phyloP scores from a whole-genome alignment of 768 basidiomycete species.

The Rickenella mellea region DNA sequence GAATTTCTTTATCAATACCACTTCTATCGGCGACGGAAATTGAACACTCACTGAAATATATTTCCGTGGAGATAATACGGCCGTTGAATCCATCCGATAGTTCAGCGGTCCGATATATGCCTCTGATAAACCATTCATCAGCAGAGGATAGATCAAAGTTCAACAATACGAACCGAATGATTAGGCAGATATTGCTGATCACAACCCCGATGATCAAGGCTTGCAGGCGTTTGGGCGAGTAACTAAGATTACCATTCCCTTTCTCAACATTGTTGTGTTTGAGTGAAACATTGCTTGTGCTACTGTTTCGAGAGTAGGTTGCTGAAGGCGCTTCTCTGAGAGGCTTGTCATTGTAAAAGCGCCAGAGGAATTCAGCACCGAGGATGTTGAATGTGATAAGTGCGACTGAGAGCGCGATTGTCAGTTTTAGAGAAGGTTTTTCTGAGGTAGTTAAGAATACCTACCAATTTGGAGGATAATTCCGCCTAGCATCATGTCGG shows the following conservation, averaged over 20 bases:
- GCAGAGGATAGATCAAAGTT: neutral
- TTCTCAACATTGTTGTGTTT: constrained; percentile 1
- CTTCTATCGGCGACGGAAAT: neutral
- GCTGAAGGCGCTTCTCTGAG: constrained; percentile 7
- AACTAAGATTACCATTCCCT: constrained; percentile 12
- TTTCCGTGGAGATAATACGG: constrained; percentile 8
- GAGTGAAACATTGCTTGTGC: neutral
- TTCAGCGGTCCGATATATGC: constrained; percentile 13
- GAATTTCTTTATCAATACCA: neutral
- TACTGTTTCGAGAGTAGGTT: neutral
- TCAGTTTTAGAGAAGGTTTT: neutral
- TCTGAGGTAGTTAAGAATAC: constrained; percentile 5
- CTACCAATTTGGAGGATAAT: constrained; percentile 16
- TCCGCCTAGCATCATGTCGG: constrained; percentile 20
- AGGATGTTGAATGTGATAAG: constrained; percentile 32
- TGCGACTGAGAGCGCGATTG: constrained; percentile 23
- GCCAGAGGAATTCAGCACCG: constrained; percentile 36
- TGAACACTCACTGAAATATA: constrained; percentile 9
- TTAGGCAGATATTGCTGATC: constrained; percentile 31
- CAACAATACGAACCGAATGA: constrained; percentile 31
- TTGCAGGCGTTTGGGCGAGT: constrained; percentile 4
- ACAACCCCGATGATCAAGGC: constrained; percentile 25
- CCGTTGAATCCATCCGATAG: constrained; percentile 12
- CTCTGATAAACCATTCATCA: neutral
- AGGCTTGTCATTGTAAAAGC: constrained; percentile 28